Evolutionary conservation across 2,329 filamentous ascomycete genomes (phyloP), one percentile per base, ranked within the genome.

Genomic region (Tolypocladium tropicale): DNA sequence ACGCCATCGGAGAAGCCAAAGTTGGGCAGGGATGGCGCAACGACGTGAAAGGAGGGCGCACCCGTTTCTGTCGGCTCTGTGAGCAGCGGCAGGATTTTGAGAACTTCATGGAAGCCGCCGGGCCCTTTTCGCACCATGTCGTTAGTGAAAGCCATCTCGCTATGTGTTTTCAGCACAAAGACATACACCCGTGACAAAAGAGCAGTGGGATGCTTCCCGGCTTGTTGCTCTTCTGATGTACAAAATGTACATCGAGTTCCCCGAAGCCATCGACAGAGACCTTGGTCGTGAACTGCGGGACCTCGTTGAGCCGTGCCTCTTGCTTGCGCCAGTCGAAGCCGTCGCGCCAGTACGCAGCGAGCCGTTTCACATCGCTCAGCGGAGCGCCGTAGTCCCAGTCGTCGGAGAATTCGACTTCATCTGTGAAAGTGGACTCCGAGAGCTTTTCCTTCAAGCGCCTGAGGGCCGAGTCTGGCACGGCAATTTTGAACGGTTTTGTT

Each of bases 21-120:
- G 78, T 61, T 78, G 73, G 82, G 81, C 2, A 85, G 68, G 6
- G 78, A 82, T 0, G 82, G 82, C 0, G 79, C 80, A 0, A 85
- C 76, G 12, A 83, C 70, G 57, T 84, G 76, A 61, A 84, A 85
- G 0, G 76, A 52, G 68, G 75, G 52, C 60, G 70, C 53, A 61
- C 68, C 33, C 14, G 43, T 25, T 2, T 12, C 7, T 21, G 61
- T 9, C 63, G 71, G 41, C 5, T 70, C 64, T 0, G 69, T 68
- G 18, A 81, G 68, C 0, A 75, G 69, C 1, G 74, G 76, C 7
- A 90, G 72, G 52, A 89, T 71, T 64, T 86, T 88, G 23, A 72
- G 69, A 3, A 83, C 83, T 69, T 90, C 86, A 51, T 86, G 65
- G 65, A 88, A 89, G 60, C 80, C 85, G 1, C 86, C 86, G 0